phyloP scores from a whole-genome alignment of 78 protist genomes.

The Acrasis kona region DNA sequence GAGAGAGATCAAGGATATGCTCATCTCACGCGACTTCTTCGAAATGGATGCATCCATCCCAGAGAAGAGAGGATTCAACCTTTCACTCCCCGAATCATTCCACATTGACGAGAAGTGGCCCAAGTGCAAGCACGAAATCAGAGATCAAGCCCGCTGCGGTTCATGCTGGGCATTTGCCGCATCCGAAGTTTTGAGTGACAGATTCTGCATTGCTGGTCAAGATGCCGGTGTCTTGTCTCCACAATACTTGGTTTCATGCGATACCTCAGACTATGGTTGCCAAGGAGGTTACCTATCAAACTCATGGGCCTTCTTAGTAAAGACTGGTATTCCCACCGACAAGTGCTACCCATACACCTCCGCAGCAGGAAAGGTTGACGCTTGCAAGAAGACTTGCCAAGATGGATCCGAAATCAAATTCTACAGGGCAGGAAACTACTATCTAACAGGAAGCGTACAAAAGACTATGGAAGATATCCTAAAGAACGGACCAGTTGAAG shows the following conservation, averaged over 20 bases:
- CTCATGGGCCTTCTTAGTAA: too few relatives aligned
- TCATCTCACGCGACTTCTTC: too few relatives aligned
- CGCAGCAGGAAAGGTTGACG: background rate
- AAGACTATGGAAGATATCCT: background rate
- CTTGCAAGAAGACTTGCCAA: background rate
- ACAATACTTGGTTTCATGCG: slow-evolving; percentile 41
- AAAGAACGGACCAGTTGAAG: slow-evolving; percentile 11
- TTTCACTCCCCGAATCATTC: too few relatives aligned
- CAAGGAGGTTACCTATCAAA: slow-evolving; percentile 26
- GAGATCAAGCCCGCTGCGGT: slow-evolving; percentile 8
- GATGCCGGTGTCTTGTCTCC: slow-evolving; percentile 18
- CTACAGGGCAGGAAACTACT: too few relatives aligned
- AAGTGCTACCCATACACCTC: slow-evolving; percentile 22
- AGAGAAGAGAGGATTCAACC: too few relatives aligned
- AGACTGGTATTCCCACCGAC: too few relatives aligned
- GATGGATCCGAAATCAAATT: background rate
- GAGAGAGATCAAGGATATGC: too few relatives aligned
- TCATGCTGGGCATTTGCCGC: slow-evolving; percentile 11
- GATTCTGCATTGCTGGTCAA: background rate
- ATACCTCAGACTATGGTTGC: slow-evolving; percentile 22
- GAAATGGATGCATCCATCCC: too few relatives aligned
- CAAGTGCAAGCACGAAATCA: background rate
- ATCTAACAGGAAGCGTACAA: too few relatives aligned
- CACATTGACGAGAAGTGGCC: too few relatives aligned
- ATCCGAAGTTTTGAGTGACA: slow-evolving; percentile 20